phyloP scores from a whole-genome alignment of 2,329 filamentous ascomycete genomes.

The Neofusicoccum sp. region DNA sequence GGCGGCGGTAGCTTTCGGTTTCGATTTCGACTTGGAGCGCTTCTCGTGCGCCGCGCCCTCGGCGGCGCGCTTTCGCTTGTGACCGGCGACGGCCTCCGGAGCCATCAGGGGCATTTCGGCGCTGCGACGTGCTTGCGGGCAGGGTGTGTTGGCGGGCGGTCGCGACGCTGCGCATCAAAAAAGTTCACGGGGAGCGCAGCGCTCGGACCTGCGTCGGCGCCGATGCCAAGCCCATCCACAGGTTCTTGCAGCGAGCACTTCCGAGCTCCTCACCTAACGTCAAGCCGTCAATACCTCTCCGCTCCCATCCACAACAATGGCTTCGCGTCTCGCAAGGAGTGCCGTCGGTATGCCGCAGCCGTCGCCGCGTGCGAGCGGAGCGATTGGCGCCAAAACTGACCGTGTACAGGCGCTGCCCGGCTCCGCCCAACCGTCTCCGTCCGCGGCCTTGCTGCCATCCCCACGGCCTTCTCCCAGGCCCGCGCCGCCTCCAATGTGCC shows the following conservation, averaged over 20 bases:
- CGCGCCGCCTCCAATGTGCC: constrained; percentile 78
- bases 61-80: constrained; percentile 48
- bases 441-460: constrained; percentile 74
- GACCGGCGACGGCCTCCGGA: constrained; percentile 32
- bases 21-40: constrained; percentile 41
- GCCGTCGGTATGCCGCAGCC: constrained; percentile 75
- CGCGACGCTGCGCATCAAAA: constrained; percentile 9
- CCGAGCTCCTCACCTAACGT: constrained; percentile 32
- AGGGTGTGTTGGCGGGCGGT: not conserved
- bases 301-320: constrained; percentile 71
- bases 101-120: constrained; percentile 40
- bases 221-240: constrained; percentile 22
- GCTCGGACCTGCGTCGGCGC: constrained; percentile 7
- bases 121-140: not conserved
- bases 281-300: constrained; percentile 38
- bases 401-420: constrained; percentile 76
- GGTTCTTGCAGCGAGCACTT: constrained; percentile 18
- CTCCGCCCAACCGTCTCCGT: constrained; percentile 75
- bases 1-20: constrained; percentile 34
- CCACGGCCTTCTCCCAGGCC: constrained; percentile 66
- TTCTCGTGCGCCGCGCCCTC: constrained; percentile 37
- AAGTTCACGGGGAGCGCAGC: not conserved
- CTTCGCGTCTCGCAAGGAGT: constrained; percentile 94
- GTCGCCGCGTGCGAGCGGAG: constrained; percentile 30
- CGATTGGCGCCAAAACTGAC: constrained; percentile 45